Conservation (phyloP, 495 filamentous ascomycete species). For the Oleoguttula mirabilis region DNA sequence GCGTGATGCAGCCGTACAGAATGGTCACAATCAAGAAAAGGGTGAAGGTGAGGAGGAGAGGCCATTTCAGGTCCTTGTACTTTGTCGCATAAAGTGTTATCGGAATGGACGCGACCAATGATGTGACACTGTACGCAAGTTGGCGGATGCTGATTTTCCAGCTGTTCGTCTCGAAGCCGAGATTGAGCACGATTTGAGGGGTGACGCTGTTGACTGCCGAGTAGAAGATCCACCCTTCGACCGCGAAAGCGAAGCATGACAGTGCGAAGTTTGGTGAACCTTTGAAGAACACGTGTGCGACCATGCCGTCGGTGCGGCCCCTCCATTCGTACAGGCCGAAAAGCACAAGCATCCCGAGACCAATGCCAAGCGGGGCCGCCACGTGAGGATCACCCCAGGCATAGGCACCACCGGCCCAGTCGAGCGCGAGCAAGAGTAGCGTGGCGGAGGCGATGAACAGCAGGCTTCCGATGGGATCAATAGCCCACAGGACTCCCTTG, state of each 20-base stretch:
- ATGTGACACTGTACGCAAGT: conserved; percentile 28
- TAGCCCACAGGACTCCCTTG: conserved; percentile 37
- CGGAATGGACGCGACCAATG: conserved; percentile 24
- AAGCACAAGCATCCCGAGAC: conserved; percentile 32
- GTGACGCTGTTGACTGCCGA: conserved; percentile 43
- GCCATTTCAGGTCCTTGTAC: conserved; percentile 40
- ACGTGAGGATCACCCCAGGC: conserved; percentile 38
- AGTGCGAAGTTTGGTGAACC: conserved; percentile 41
- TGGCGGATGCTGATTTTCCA: conserved; percentile 38
- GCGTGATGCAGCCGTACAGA: conserved; percentile 38
- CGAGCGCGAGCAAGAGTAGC: conserved; percentile 38
- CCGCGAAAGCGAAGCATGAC: conserved; percentile 42
- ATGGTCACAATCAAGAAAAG: conserved; percentile 39
- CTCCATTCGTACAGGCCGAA: conserved; percentile 45
- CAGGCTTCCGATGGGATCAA: conserved; percentile 41
- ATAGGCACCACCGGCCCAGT: conserved; percentile 43
- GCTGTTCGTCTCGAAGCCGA: conserved; percentile 39
- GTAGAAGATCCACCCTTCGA: conserved; percentile 48
- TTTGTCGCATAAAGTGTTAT: conserved; percentile 39
- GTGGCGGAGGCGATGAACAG: conserved; percentile 40
- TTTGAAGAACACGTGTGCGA: conserved; percentile 44
- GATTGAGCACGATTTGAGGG: conserved; percentile 41
- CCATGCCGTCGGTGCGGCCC: conserved; percentile 38
- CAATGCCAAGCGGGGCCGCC: conserved; percentile 36
- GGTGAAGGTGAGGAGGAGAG: conserved; percentile 35